Percentiles rank a stretch among this genome's conserved stretches.
Conservation (phyloP, 306 rosid species). For the Biancaea sappan region DNA sequence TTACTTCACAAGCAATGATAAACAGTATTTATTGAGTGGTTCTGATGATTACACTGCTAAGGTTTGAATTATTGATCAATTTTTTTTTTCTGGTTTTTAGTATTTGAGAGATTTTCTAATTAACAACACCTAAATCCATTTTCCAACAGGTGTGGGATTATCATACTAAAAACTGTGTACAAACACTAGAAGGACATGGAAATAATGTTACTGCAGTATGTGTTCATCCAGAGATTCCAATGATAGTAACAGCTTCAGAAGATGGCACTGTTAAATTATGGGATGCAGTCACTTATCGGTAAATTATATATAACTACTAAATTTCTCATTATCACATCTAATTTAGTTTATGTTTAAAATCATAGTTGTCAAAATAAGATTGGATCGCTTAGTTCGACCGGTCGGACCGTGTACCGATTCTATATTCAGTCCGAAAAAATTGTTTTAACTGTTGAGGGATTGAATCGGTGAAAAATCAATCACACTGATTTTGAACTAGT, state of each 20-base stretch:
- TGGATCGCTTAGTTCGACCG: no score
- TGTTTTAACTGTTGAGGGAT: no score
- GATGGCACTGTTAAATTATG: constrained; percentile 56
- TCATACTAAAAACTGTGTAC: constrained; percentile 39
- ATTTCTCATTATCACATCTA: no score
- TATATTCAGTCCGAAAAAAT: no score
- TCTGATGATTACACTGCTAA: constrained; percentile 67
- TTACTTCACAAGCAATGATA: constrained; percentile 42
- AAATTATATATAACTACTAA: not conserved
- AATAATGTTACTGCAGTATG: constrained; percentile 54
- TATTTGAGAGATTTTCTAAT: not conserved
- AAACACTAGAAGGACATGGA: constrained; percentile 60
- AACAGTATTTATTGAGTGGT: constrained; percentile 58
- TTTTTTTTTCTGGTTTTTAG: not conserved
- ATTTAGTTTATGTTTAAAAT: no score
- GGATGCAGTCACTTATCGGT: constrained; percentile 50
- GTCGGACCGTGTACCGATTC: no score
- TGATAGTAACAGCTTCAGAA: constrained; percentile 59
- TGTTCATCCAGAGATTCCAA: constrained; percentile 58
- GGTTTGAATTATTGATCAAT: constrained; percentile 38
- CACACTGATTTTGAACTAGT: no score
- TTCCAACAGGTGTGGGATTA: constrained; percentile 56
- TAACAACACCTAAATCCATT: not conserved
- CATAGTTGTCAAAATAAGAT: no score
- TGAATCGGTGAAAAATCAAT: no score